Conservation (phyloP, 441 rosid species). For the Brassica hybrid region DNA sequence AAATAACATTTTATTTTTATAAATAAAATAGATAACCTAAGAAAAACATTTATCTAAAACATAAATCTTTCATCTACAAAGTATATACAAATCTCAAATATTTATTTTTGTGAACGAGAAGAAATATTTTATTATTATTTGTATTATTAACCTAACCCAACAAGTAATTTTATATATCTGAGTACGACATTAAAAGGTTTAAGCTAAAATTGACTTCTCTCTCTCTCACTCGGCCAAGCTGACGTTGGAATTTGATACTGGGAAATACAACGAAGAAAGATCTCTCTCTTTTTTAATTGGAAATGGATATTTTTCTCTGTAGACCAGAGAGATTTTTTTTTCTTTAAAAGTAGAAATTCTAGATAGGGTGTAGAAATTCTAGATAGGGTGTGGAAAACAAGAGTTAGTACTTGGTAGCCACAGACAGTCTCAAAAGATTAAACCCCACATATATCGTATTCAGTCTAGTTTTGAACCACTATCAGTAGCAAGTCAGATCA, state of each 20-base stretch:
- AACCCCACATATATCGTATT: conserved; percentile 14
- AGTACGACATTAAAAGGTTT: not conserved
- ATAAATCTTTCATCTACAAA: not conserved
- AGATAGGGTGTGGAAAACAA: conserved; percentile 10
- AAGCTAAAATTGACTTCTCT: conserved; percentile 23
- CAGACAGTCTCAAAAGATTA: conserved; percentile 5
- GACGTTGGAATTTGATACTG: conserved; percentile 25
- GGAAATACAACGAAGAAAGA: conserved; percentile 16
- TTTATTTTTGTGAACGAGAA: not conserved
- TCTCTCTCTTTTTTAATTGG: conserved; percentile 9
- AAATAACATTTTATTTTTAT: too few species aligned
- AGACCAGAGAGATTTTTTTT: not conserved
- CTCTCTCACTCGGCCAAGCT: conserved; percentile 22
- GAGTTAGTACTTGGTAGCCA: not conserved
- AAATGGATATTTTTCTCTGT: not conserved
- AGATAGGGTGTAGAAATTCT: not conserved
- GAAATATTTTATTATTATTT: not conserved
- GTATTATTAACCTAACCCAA: too few species aligned
- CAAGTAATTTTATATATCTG: not conserved
- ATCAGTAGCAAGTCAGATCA: conserved; percentile 21
- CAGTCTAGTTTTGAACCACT: conserved; percentile 17
- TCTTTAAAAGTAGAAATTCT: not conserved
- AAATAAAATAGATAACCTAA: not conserved
- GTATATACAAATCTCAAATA: not conserved
- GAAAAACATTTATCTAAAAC: not conserved